Conservation (phyloP, 768 basidiomycete species). For the Boletus reticulatus region DNA sequence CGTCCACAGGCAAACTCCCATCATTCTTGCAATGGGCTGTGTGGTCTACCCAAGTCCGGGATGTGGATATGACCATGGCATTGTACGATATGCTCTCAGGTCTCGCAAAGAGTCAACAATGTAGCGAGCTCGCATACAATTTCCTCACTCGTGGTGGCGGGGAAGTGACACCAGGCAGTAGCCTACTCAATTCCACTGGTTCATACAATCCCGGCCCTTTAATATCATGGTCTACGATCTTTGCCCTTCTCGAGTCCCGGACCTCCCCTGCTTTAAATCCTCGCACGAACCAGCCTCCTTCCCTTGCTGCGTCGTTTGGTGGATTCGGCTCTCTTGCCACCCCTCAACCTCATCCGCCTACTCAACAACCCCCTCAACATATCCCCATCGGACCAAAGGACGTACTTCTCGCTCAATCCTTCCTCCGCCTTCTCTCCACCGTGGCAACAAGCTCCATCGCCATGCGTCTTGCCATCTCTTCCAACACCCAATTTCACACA, state of each 20-base stretch:
- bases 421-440: constrained; percentile 74
- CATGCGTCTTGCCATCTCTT: constrained; percentile 73
- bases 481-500: constrained; percentile 79
- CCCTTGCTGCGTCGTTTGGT: constrained; percentile 31
- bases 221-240: constrained; percentile 72
- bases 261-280: constrained; percentile 48
- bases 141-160: constrained; percentile 48
- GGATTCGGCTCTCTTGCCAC: constrained; percentile 29
- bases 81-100: too few relatives aligned
- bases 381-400: constrained; percentile 62
- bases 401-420: constrained; percentile 73
- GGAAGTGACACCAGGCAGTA: constrained; percentile 63
- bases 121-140: too few relatives aligned
- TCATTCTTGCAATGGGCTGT: constrained; percentile 89
- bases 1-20: constrained; percentile 58
- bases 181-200: constrained; percentile 36
- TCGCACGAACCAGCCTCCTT: constrained; percentile 42
- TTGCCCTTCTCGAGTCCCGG: constrained; percentile 84
- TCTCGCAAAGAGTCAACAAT: too few relatives aligned
- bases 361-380: constrained; percentile 42
- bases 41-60: constrained; percentile 63
- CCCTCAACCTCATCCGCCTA: constrained; percentile 27
- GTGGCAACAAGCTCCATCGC: constrained; percentile 74
- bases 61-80: too few relatives aligned
- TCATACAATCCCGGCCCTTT: constrained; percentile 52